A percentile compares a stretch with the other conserved stretches of the same genome.
Conservation (phyloP, 73 alveolate genomes). For the Tetrahymena thermophila region DNA sequence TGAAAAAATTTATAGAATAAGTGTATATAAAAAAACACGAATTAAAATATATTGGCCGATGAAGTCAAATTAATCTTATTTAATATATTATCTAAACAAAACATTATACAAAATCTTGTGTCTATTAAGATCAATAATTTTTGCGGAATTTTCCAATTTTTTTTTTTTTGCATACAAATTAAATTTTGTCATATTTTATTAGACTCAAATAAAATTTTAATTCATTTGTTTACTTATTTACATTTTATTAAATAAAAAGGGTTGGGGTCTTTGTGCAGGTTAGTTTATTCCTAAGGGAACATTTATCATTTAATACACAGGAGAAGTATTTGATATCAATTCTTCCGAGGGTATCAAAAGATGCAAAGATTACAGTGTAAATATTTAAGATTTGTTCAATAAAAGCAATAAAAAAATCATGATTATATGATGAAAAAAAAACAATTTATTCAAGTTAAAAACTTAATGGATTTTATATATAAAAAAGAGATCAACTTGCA, state of each 20-base stretch:
- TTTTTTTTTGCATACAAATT: background rate
- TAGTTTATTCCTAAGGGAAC: conserved; percentile 82
- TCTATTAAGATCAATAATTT: background rate
- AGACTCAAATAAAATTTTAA: background rate
- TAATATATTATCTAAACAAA: background rate
- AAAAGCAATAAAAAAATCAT: background rate
- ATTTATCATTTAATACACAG: conserved; percentile 92
- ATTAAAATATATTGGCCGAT: background rate
- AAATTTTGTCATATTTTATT: background rate
- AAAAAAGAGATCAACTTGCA: conserved; percentile 63
- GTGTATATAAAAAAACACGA: too few species aligned
- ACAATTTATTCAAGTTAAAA: background rate
- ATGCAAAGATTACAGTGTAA: conserved; percentile 72
- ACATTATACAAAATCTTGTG: background rate
- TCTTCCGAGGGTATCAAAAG: conserved; percentile 80
- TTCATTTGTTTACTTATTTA: background rate
- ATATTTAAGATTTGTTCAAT: background rate
- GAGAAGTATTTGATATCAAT: conserved; percentile 91
- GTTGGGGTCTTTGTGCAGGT: conserved; percentile 96
- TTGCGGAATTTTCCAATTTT: conserved; percentile 3
- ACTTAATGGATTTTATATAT: background rate
- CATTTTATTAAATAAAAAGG: background rate
- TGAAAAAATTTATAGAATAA: background rate
- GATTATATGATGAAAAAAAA: background rate
- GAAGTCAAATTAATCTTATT: conserved; percentile 1